Conservation (phyloP, 208 protist species). For the Angomonas desouzai region DNA sequence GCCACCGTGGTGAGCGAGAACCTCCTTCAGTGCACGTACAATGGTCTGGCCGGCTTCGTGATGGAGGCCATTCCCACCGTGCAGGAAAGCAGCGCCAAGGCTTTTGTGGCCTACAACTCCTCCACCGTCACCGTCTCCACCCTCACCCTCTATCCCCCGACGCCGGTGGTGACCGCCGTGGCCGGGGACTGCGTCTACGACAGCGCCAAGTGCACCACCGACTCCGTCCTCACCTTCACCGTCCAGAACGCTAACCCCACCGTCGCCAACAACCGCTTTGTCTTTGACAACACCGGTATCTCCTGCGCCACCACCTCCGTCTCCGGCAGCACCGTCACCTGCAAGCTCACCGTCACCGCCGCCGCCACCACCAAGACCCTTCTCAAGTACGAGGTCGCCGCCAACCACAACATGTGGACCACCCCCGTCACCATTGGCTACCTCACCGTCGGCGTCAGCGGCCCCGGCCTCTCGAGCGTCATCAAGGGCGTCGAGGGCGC, state of each 20-base stretch:
- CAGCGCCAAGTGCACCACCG: constrained; percentile 15
- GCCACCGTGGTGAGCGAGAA: background rate
- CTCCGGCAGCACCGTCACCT: constrained; percentile 4
- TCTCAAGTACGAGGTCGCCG: background rate
- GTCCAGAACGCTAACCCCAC: constrained; percentile 9
- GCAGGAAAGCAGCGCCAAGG: background rate
- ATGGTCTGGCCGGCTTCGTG: background rate
- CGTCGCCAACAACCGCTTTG: constrained; percentile 6
- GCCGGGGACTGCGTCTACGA: background rate
- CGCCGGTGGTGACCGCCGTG: constrained; percentile 9
- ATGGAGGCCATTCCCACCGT: background rate
- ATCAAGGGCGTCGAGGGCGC: background rate
- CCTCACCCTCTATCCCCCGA: constrained; percentile 13
- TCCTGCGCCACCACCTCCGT: background rate
- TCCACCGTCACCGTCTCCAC: background rate
- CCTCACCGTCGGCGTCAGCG: constrained; percentile 7
- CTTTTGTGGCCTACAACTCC: background rate
- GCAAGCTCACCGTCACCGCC: constrained; percentile 10
- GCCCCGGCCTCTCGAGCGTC: background rate
- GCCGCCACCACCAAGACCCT: background rate
- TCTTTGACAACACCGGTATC: background rate
- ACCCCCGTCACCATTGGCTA: constrained; percentile 5
- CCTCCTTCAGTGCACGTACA: constrained; percentile 6
- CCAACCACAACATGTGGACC: background rate
- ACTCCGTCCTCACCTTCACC: constrained; percentile 15